Evolutionary conservation across 495 filamentous ascomycete species (phyloP), one percentile per base, ranked within the genome.

Genomic region (Trichoderma asperelloides): DNA sequence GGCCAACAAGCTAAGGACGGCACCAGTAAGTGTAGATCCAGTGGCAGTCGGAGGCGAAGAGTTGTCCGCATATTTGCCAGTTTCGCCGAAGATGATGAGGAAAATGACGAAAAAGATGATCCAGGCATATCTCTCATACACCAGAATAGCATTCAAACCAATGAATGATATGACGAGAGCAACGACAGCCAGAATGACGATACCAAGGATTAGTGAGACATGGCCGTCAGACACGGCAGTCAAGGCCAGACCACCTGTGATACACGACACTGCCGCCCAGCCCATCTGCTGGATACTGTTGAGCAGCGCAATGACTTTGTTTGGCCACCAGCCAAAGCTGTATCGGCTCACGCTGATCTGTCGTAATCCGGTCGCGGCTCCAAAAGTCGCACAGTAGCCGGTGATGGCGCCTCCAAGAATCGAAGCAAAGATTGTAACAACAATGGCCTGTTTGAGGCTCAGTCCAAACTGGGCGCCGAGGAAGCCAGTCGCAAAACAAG

Each of bases 91-190:
- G 65, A 88, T 82, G 71, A 87, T 77, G 68, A 87, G 73, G 75
- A 87, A 87, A 63, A 88, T 81, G 68, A 82, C 70, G 70, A 86
- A 79, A 71, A 83, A 83, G 27, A 84, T 67, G 21, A 84, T 70
- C 79, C 84, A 81, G 43, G 78, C 74, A 33, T 70, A 81, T 33
- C 76, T 74, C 68, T 80, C 73, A 64, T 79, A 80, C 8, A 63
- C 49, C 57, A 81, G 73, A 49, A 84, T 74, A 43, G 76, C 78
- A 73, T 77, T 75, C 67, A 84, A 66, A 57, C 81, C 81, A 62
- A 84, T 67, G 69, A 83, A 75, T 23, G 77, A 81, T 72, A 85
- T 71, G 47, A 78, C 67, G 41, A 81, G 68, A 43, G 76, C 77
- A 63, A 79, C 66, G 41, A 82, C 66, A 37, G 76, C 77, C 23